These are phyloP conservation scores for Hibiscus syriacus DNA, from an alignment of 345 rosid genomes.

Conservation along the genomic window DNA sequence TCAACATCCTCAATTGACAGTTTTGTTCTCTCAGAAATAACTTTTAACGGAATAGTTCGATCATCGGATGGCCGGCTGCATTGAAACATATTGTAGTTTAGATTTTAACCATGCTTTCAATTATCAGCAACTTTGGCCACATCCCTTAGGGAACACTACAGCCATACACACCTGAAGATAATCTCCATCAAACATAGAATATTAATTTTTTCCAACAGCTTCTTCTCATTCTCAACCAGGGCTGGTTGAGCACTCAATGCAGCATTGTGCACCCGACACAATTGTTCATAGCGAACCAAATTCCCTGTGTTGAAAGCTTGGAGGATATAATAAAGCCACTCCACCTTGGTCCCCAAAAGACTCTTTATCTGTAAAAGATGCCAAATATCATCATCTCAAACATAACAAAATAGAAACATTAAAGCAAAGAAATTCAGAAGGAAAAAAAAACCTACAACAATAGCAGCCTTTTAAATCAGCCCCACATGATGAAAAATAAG, in stretches of 20 bases:
- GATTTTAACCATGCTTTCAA: not conserved
- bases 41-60: constrained; percentile 75
- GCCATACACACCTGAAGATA: constrained; percentile 68
- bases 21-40: constrained; percentile 87
- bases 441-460: not conserved
- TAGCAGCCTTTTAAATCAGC: not conserved
- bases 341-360: constrained; percentile 79
- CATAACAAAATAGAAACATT: not conserved
- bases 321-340: constrained; percentile 95
- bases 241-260: constrained; percentile 90
- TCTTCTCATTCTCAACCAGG: constrained; percentile 81
- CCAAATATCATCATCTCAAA: constrained; percentile 7
- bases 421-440: not conserved
- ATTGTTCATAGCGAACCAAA: constrained; percentile 74
- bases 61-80: constrained; percentile 96
- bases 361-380: constrained; percentile 65
- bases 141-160: not conserved
- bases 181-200: constrained; percentile 97
- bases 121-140: not conserved
- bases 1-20: constrained; percentile 87
- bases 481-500: not conserved
- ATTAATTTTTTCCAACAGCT: constrained; percentile 89
- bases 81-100: constrained; percentile 10
- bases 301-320: constrained; percentile 91
- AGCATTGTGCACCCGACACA: constrained; percentile 77